Base-by-base conservation (phyloP, 2,329 filamentous ascomycete species). In the Zymoseptoria pseudotritici region DNA sequence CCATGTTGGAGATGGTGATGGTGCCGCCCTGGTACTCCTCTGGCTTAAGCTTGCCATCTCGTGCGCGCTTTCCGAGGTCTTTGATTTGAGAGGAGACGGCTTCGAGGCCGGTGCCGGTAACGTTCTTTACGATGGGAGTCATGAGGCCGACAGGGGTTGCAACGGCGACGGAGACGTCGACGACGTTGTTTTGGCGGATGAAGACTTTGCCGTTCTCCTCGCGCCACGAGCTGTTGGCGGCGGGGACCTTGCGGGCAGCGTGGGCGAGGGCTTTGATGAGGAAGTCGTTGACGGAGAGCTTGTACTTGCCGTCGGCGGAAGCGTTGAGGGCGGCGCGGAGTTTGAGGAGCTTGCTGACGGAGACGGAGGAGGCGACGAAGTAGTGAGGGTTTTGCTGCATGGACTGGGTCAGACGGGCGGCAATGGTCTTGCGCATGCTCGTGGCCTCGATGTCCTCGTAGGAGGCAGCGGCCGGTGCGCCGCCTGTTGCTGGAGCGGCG, bases 1-100 rank as follows among this genome's bases (percentile, higher is more conserved):
- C 94, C 94, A 99, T 96, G 86, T 99, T 99, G 80, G 90, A 96
- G 79, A 99, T 97, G 77, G 93, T 97, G 80, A 99, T 96, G 75
- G 91, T 96, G 76, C 94, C 94, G 59, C 94, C 94, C 83, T 97
- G 93, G 86, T 96, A 99, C 80, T 99, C 92, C 78, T 99, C 93
- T 54, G 94, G 94, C 88, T 97, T 97, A 71, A 99, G 89, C 86
- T 97, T 99, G 80, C 90, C 90, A 70, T 97, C 94, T 63, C 91
- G 86, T 64, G 94, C 94, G 75, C 91, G 90, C 86, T 96, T 96
- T 74, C 92, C 92, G 58, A 99, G 89, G 73, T 96, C 91, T 83
- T 97, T 97, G 80, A 99, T 88, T 76, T 90, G 83, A 71, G 83
- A 78, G 58, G 91, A 96, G 79, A 99, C 97, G 74, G 84, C 84